Evolutionary conservation across 176 grass and related monocot genomes (phyloP).

Genomic region (Cenchrus purpureus): DNA sequence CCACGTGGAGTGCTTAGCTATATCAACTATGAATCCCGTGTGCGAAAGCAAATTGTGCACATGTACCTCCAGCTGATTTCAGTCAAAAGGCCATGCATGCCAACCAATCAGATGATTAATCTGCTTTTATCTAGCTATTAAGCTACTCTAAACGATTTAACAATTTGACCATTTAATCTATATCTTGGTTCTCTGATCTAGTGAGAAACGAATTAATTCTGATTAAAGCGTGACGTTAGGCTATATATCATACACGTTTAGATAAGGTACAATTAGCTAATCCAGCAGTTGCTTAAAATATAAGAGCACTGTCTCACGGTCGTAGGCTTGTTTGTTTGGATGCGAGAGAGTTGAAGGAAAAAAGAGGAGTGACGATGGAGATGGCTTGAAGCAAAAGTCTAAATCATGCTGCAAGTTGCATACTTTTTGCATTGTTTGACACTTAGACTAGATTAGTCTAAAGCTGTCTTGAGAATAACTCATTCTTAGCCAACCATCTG

Average conservation of each 20-base stretch:
- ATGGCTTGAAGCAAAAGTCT: not conserved
- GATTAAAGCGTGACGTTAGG: not conserved
- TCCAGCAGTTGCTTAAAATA: not conserved
- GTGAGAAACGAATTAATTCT: not conserved
- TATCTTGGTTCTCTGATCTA: not conserved
- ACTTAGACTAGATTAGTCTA: conserved; percentile 17
- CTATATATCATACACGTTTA: not conserved
- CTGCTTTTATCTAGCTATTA: not conserved
- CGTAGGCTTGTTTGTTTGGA: not conserved
- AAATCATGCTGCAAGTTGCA: not conserved
- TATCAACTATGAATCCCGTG: not conserved
- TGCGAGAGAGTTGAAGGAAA: not conserved
- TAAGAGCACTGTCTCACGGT: no score
- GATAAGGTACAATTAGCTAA: not conserved
- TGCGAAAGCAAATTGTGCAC: not conserved
- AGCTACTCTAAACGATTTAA: no score
- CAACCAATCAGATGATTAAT: not conserved
- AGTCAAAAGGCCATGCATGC: not conserved
- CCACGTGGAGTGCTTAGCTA: not conserved
- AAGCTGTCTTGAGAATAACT: not conserved
- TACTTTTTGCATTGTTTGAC: not conserved
- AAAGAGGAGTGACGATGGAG: not conserved
- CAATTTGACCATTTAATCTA: not conserved
- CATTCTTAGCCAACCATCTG: conserved; percentile 2
- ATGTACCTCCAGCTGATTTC: not conserved